Conservation (phyloP, 305 asterid species). For the Fraxinus xanthoxyloides region DNA sequence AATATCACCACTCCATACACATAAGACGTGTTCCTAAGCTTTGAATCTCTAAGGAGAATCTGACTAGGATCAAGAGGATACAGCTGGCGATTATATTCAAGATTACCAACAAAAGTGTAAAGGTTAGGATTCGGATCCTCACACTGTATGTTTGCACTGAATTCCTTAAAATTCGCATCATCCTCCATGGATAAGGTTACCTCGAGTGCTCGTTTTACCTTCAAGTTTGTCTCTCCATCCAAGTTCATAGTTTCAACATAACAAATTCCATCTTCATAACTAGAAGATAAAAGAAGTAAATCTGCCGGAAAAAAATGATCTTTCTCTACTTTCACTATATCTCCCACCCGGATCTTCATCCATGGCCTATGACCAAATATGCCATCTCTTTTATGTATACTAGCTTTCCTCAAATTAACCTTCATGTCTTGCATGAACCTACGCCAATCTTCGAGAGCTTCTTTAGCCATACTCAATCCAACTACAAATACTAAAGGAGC, state of each 20-base stretch:
- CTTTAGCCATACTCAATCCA: conserved; percentile 72
- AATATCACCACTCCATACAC: conserved; percentile 61
- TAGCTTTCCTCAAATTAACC: conserved; percentile 52
- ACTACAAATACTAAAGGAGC: conserved; percentile 65
- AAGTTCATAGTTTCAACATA: conserved; percentile 64
- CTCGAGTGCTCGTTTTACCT: conserved; percentile 55
- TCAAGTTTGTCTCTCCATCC: conserved; percentile 73
- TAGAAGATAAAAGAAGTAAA: conserved; percentile 55
- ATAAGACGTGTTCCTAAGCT: conserved; percentile 56
- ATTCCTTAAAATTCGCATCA: conserved; percentile 44
- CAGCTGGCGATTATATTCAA: conserved; percentile 40
- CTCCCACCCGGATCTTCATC: conserved; percentile 68
- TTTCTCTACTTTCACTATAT: conserved; percentile 58
- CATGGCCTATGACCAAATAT: conserved; percentile 50
- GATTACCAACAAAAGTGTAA: conserved; percentile 55
- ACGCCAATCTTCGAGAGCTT: conserved; percentile 67
- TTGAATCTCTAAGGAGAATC: conserved; percentile 61
- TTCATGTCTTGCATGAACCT: conserved; percentile 65
- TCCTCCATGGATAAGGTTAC: conserved; percentile 38
- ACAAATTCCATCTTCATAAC: conserved; percentile 66
- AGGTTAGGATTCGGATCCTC: conserved; percentile 72
- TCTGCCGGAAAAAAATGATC: conserved; percentile 66
- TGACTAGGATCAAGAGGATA: conserved; percentile 59
- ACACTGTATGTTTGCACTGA: conserved; percentile 44
- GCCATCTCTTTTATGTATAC: conserved; percentile 49